Evolutionary conservation across 768 basidiomycete genomes (phyloP), one percentile per base, ranked within the genome.

Genomic region (Boletus reticuloceps): DNA sequence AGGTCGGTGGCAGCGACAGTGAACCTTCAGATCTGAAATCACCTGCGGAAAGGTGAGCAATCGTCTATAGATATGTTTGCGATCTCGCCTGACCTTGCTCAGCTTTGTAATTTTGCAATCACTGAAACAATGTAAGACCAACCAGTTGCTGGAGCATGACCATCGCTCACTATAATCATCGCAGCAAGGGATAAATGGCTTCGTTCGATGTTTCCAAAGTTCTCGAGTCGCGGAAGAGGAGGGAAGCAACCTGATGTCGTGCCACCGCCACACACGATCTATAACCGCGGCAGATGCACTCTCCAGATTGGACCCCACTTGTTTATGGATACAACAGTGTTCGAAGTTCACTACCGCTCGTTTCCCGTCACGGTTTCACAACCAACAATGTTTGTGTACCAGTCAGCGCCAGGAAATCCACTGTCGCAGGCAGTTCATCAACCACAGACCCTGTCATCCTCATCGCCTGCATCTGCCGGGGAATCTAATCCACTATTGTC

Each of bases 101-200:
- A 91, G 89, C 67, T 77, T 76, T 52, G 80, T 88, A 9, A 72
- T 91, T 31, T 64, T 83, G 10, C 84, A 84, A 54, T 88, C 89
- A 0, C 71, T 91, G 50, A 82, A 79, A 60, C 89, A 89, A 79
- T 91, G 88, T 85, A 52, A 58, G 47, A 50, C 29, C 52, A 60
- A 20, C 36, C 49, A 56, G 20, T 54, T 58, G 49, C 53, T 50
- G 53, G 38, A 46, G 20, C 55, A 55, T 55, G 36, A 54, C 55
- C 22, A 38, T 58, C 56, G 58, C 53, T 60, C 57, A 58, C 59
- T 27, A 37, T 45, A 47, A 47, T 52, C 49, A 51, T 49, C 60
- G 42, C 61, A 90, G 89, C 89, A 29, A 80, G 89, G 39, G 82
- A 89, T 25, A 81, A 79, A 68, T 90, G 88, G 87, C 71, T 91